These are phyloP conservation scores for Saccharum officinarum DNA, from an alignment of 176 grass and related monocot species.

Conservation along the genomic window DNA sequence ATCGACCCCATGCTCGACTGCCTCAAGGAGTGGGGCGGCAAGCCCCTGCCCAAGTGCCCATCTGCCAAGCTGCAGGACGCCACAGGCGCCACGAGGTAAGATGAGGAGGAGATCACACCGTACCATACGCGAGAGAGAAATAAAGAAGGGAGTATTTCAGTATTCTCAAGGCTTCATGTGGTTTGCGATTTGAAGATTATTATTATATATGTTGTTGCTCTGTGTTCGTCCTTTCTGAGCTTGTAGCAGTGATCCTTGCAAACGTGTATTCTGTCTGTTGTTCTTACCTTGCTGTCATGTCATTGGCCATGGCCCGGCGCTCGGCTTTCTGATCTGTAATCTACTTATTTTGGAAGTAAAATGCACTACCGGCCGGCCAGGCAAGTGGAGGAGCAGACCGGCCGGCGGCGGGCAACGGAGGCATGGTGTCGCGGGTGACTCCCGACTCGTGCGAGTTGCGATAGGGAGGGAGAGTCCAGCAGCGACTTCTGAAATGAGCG, in stretches of 20 bases:
- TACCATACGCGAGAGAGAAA: background rate
- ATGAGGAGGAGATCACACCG: background rate
- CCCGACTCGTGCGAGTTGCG: too few relatives aligned
- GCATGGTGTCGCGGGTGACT: too few relatives aligned
- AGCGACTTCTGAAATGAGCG: too few relatives aligned
- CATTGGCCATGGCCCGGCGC: background rate
- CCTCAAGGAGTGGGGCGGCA: conserved; percentile 78
- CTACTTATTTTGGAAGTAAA: conserved; percentile 17
- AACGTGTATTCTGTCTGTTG: background rate
- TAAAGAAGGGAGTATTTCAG: conserved; percentile 22
- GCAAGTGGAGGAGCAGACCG: too few relatives aligned
- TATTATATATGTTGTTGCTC: background rate
- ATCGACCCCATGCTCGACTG: conserved; percentile 73
- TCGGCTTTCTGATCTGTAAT: background rate
- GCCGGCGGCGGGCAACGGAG: too few relatives aligned
- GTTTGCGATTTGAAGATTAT: conserved; percentile 12
- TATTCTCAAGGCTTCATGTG: conserved; percentile 21
- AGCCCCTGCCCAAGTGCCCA: conserved; percentile 49
- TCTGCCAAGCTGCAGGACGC: conserved; percentile 16
- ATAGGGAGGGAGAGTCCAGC: too few relatives aligned
- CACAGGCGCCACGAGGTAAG: background rate
- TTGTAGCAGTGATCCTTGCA: conserved; percentile 24
- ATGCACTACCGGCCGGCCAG: background rate
- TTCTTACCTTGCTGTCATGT: conserved; percentile 20
- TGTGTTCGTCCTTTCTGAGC: conserved; percentile 14